Evolutionary conservation across 768 basidiomycete species (phyloP).

Genomic region (Leccinum uliginosum): DNA sequence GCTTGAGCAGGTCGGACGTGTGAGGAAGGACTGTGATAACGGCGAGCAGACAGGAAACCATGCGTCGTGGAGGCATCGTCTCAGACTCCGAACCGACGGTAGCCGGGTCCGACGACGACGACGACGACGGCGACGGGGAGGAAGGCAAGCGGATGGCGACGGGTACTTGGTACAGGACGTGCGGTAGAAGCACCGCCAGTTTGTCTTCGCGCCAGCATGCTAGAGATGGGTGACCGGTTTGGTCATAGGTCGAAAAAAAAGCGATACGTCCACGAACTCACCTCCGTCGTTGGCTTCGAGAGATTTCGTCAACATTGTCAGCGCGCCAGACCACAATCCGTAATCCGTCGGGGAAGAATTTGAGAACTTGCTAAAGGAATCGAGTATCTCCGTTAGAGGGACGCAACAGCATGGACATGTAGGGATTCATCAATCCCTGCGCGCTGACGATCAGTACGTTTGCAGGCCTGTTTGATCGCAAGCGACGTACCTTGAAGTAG

Average conservation of each 20-base stretch:
- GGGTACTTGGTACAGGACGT: constrained; percentile 63
- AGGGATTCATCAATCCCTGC: constrained; percentile 85
- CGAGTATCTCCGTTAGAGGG: constrained; percentile 63
- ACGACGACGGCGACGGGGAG: too few species aligned
- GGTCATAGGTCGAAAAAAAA: not conserved
- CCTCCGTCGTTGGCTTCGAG: constrained; percentile 78
- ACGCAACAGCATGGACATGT: constrained; percentile 73
- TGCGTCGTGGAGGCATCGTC: constrained; percentile 7
- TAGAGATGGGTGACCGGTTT: constrained; percentile 29
- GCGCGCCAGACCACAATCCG: constrained; percentile 58
- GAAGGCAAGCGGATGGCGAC: constrained; percentile 37
- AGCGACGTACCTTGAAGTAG: constrained; percentile 75
- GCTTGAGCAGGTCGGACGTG: constrained; percentile 53
- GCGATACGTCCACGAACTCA: constrained; percentile 30
- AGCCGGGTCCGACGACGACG: not conserved
- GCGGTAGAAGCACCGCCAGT: constrained; percentile 53
- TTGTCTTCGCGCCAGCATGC: constrained; percentile 91
- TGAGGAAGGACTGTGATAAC: constrained; percentile 15
- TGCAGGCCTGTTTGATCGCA: not conserved
- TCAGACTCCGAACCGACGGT: not conserved
- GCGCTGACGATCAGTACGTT: not conserved
- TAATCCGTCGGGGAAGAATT: constrained; percentile 27
- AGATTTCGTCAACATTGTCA: constrained; percentile 63
- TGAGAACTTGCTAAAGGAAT: constrained; percentile 37
- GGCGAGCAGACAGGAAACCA: constrained; percentile 18